Evolutionary conservation across 1,284 basidiomycete genomes (phyloP).

Genomic region (Cryptococcus deneoformans): DNA sequence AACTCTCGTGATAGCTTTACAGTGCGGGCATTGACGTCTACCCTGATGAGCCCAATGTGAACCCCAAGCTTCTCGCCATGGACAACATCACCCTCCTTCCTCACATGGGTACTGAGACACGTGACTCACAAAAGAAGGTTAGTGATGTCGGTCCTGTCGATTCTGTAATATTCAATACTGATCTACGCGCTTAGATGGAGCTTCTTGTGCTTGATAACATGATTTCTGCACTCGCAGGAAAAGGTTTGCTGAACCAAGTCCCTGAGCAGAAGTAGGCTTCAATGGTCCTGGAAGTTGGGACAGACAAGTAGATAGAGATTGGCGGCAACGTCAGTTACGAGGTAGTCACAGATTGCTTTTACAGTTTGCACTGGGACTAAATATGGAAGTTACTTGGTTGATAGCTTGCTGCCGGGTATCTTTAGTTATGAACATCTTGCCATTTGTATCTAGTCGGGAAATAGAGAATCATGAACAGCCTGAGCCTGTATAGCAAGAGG

Average conservation of each 20-base stretch:
- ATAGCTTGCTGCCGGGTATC: no score
- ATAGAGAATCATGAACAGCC: no score
- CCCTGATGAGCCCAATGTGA: constrained; percentile 81
- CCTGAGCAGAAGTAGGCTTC: constrained; percentile 39
- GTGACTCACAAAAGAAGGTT: constrained; percentile 77
- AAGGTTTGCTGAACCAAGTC: constrained; percentile 46
- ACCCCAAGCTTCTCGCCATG: constrained; percentile 73
- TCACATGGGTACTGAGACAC: constrained; percentile 85
- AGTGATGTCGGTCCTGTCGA: background rate
- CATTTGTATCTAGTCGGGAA: no score
- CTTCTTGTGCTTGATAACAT: constrained; percentile 44
- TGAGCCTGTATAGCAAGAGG: no score
- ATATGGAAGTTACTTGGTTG: no score
- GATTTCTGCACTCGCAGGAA: constrained; percentile 39
- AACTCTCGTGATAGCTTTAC: constrained; percentile 38
- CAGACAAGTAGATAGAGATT: no score
- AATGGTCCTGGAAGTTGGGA: background rate
- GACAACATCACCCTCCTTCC: constrained; percentile 79
- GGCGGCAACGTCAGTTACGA: no score
- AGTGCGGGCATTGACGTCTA: constrained; percentile 87
- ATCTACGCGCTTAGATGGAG: constrained; percentile 29
- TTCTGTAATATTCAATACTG: no score
- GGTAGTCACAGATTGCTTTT: no score
- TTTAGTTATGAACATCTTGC: no score
- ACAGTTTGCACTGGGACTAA: no score